Evolutionary conservation across 768 basidiomycete species (phyloP).

Genomic region (Termitomyces sp.): DNA sequence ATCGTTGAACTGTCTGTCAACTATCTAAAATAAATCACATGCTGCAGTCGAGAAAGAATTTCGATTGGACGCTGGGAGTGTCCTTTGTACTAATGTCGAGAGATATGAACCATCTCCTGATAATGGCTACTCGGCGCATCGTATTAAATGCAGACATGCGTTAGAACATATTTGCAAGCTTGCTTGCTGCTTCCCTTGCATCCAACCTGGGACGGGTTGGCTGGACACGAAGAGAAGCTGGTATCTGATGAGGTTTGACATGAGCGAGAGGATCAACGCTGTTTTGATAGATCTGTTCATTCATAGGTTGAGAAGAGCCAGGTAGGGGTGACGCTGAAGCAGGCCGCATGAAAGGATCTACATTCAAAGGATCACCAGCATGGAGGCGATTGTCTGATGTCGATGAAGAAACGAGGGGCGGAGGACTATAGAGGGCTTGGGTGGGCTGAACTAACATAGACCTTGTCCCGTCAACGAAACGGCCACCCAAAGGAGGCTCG

Average conservation of each 20-base stretch:
- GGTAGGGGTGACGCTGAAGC: constrained; percentile 25
- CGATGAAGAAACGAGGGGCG: constrained; percentile 29
- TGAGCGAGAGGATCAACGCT: constrained; percentile 62
- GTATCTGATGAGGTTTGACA: constrained; percentile 57
- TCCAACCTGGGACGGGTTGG: constrained; percentile 73
- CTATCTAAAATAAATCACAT: background rate
- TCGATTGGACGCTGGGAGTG: background rate
- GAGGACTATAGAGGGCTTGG: constrained; percentile 30
- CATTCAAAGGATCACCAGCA: constrained; percentile 25
- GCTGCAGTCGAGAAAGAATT: background rate
- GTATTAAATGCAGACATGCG: background rate
- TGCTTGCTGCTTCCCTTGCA: constrained; percentile 81
- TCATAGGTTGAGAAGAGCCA: constrained; percentile 15
- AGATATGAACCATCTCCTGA: background rate
- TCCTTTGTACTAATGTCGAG: background rate
- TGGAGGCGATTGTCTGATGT: constrained; percentile 21
- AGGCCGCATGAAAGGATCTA: constrained; percentile 23
- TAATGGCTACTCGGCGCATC: background rate
- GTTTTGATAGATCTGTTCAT: constrained; percentile 20
- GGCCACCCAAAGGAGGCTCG: constrained; percentile 56
- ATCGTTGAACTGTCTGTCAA: background rate
- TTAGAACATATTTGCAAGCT: constrained; percentile 86
- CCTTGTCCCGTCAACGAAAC: constrained; percentile 68
- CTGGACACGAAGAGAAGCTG: constrained; percentile 66
- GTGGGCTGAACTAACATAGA: constrained; percentile 71